Conservation (phyloP, 2,329 filamentous ascomycete species). For the Penicillium sp. region DNA sequence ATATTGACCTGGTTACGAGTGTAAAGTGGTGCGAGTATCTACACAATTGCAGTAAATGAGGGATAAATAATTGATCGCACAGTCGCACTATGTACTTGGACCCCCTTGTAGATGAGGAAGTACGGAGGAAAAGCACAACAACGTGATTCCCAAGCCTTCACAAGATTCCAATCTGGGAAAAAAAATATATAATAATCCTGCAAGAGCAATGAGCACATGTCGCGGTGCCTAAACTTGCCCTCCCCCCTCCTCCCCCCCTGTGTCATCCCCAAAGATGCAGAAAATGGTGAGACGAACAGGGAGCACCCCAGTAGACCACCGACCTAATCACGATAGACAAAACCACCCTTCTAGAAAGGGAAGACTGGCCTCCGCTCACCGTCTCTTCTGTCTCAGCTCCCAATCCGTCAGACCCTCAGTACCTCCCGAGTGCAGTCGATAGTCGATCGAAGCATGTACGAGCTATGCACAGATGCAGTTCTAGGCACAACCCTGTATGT, state of each 20-base stretch:
- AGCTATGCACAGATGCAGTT: background rate
- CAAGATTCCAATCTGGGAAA: too few relatives aligned
- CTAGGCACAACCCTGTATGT: background rate
- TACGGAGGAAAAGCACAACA: too few relatives aligned
- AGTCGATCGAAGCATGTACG: constrained; percentile 8
- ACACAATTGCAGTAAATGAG: too few relatives aligned
- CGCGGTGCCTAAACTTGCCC: background rate
- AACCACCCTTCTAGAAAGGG: background rate
- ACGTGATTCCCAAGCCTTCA: too few relatives aligned
- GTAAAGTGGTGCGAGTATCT: too few relatives aligned
- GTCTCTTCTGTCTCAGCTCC: constrained; percentile 5
- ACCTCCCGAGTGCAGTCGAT: background rate
- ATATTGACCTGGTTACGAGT: background rate
- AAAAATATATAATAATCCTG: background rate
- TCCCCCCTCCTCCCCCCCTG: too few relatives aligned
- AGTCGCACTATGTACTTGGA: too few relatives aligned
- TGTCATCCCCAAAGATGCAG: background rate
- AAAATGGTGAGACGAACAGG: constrained; percentile 1
- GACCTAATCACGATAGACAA: background rate
- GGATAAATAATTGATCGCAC: too few relatives aligned
- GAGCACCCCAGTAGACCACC: background rate
- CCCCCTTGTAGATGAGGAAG: too few relatives aligned
- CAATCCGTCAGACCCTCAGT: background rate
- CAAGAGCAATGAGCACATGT: background rate
- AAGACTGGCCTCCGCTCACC: constrained; percentile 1